Evolutionary conservation across 176 grass and related monocot genomes (phyloP).

Genomic region (Saccharum officinarum): DNA sequence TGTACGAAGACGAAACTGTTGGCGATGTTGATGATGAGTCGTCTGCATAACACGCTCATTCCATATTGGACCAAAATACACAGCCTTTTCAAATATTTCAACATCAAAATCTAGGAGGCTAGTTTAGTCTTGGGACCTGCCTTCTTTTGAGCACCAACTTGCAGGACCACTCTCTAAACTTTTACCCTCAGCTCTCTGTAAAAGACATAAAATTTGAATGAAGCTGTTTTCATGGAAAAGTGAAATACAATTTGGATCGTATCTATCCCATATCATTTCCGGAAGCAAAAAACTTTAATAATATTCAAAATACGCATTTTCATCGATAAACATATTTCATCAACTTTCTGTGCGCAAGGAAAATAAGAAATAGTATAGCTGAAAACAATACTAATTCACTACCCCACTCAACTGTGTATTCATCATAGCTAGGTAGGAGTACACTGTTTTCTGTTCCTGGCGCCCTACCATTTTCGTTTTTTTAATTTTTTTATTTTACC

Average conservation of each 20-base stretch:
- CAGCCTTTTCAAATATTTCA: constrained; percentile 39
- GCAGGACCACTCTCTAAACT: constrained; percentile 51
- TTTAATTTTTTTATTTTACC: no score
- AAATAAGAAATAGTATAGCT: neutral
- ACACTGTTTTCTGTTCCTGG: no score
- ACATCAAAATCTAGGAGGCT: constrained; percentile 53
- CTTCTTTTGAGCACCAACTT: constrained; percentile 51
- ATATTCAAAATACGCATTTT: neutral
- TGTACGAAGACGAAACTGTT: constrained; percentile 7
- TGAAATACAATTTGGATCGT: neutral
- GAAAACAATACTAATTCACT: no score
- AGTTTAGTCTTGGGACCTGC: constrained; percentile 60
- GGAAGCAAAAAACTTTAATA: neutral
- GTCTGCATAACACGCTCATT: neutral
- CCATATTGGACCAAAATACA: constrained; percentile 26
- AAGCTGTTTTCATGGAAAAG: constrained; percentile 17
- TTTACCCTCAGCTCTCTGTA: constrained; percentile 24
- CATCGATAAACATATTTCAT: neutral
- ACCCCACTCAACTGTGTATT: no score
- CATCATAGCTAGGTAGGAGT: no score
- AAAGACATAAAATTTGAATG: constrained; percentile 30
- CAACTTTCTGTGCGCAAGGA: neutral
- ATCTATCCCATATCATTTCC: neutral
- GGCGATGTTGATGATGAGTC: neutral
- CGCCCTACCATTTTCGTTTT: neutral